Evolutionary conservation across 2,329 filamentous ascomycete species (phyloP).

Genomic region (Cercospora brassicicola): DNA sequence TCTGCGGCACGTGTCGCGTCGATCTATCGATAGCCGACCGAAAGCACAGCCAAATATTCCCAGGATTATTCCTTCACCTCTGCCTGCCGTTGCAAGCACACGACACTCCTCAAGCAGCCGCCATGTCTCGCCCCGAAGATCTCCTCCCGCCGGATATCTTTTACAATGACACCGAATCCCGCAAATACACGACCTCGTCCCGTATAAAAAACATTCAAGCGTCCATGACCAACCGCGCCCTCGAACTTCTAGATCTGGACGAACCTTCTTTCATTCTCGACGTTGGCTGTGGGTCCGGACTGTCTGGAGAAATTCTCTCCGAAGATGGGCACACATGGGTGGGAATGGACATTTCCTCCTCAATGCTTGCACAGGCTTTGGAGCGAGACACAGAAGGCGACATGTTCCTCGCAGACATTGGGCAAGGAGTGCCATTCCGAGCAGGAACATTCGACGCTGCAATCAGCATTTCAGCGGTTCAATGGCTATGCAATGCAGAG

Average conservation of each 20-base stretch:
- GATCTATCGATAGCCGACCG: constrained; percentile 6
- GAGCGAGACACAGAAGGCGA: constrained; percentile 92
- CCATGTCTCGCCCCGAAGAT: constrained; percentile 96
- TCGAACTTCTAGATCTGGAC: constrained; percentile 81
- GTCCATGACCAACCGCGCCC: constrained; percentile 87
- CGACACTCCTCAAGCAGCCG: constrained; percentile 35
- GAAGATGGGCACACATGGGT: constrained; percentile 91
- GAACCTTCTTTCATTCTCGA: constrained; percentile 87
- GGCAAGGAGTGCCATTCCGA: constrained; percentile 91
- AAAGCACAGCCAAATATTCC: background rate
- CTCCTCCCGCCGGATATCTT: constrained; percentile 91
- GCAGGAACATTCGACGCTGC: constrained; percentile 92
- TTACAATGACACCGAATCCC: constrained; percentile 93
- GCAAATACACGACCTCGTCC: constrained; percentile 95
- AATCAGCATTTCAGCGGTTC: constrained; percentile 91
- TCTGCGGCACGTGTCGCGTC: constrained; percentile 7
- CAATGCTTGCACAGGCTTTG: constrained; percentile 95
- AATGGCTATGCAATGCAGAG: constrained; percentile 98
- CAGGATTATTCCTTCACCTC: constrained; percentile 7
- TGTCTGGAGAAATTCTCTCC: constrained; percentile 91
- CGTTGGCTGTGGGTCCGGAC: constrained; percentile 90
- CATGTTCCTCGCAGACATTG: constrained; percentile 89
- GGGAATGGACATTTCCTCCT: constrained; percentile 92
- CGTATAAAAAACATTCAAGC: constrained; percentile 95
- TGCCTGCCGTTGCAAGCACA: background rate